These are phyloP conservation scores for Podospora conica DNA, from an alignment of 495 filamentous ascomycete species.

Conservation along the genomic window DNA sequence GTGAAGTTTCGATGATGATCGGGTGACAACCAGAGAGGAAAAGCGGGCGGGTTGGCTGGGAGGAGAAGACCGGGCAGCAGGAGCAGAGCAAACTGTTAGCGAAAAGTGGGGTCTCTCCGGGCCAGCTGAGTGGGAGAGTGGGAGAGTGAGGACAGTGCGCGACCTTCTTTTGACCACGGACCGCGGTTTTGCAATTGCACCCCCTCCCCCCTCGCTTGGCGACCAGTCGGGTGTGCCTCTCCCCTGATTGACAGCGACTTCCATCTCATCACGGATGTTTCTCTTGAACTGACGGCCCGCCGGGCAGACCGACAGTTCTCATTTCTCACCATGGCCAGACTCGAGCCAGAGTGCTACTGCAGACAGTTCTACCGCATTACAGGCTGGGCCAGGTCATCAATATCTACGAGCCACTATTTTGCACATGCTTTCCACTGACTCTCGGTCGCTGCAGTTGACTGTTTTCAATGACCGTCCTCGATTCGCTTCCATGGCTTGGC, in stretches of 20 bases:
- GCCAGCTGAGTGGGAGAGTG: not conserved
- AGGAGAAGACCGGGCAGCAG: constrained; percentile 5
- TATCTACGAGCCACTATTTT: not conserved
- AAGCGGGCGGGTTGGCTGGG: constrained; percentile 9
- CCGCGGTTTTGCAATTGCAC: no score
- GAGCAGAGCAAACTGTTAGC: not conserved
- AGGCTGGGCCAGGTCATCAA: no score
- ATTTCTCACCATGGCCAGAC: not conserved
- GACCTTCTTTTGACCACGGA: not conserved
- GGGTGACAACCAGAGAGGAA: constrained; percentile 11
- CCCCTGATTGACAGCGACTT: not conserved
- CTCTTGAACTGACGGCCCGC: not conserved
- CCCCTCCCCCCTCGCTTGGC: no score
- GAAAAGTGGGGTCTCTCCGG: not conserved
- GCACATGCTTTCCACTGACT: not conserved
- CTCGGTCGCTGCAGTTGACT: not conserved
- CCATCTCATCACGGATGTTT: not conserved
- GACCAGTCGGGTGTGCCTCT: not conserved
- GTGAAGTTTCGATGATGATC: constrained; percentile 26
- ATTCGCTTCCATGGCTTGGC: constrained; percentile 1
- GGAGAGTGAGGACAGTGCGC: not conserved
- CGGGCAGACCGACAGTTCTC: not conserved
- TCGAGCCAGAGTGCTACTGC: no score
- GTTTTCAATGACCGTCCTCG: not conserved
- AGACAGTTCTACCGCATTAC: not conserved